Percentiles rank a stretch among this genome's conserved stretches.
phyloP scores from a whole-genome alignment of 2,329 filamentous ascomycete species.

The Colletotrichum tropicicola region DNA sequence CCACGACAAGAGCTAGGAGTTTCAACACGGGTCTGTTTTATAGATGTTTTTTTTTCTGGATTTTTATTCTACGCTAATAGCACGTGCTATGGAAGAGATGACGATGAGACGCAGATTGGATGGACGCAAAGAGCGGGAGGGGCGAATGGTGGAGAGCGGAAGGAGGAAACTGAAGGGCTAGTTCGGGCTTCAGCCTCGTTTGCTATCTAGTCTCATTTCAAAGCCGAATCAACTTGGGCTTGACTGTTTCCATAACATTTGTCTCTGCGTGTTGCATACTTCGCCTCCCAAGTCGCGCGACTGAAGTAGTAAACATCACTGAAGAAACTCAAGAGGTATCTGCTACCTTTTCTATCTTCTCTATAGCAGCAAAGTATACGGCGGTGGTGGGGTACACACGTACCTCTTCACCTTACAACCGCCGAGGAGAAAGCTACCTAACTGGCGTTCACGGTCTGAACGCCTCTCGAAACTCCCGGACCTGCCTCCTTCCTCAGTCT shows the following conservation, averaged over 20 bases:
- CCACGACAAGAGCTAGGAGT: conserved; percentile 22
- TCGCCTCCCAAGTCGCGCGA: no score
- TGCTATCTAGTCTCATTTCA: conserved; percentile 1
- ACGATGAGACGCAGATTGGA: background rate
- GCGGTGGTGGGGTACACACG: no score
- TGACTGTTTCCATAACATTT: background rate
- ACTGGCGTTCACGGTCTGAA: background rate
- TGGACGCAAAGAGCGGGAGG: background rate
- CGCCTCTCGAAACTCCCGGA: background rate
- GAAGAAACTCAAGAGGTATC: no score
- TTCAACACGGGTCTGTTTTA: conserved; percentile 28
- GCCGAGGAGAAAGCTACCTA: background rate
- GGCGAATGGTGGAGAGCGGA: background rate
- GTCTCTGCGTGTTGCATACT: no score
- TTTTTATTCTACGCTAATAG: background rate
- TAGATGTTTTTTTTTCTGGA: background rate
- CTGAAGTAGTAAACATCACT: no score
- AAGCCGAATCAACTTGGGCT: conserved; percentile 24
- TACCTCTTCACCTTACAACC: background rate
- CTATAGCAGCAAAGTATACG: background rate
- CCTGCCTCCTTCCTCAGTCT: background rate
- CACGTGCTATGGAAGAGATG: conserved; percentile 12
- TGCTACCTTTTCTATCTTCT: background rate
- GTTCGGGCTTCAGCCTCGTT: background rate
- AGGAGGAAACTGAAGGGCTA: background rate